Conservation (phyloP, 495 filamentous ascomycete genomes). For the Lophiostoma macrostomum region DNA sequence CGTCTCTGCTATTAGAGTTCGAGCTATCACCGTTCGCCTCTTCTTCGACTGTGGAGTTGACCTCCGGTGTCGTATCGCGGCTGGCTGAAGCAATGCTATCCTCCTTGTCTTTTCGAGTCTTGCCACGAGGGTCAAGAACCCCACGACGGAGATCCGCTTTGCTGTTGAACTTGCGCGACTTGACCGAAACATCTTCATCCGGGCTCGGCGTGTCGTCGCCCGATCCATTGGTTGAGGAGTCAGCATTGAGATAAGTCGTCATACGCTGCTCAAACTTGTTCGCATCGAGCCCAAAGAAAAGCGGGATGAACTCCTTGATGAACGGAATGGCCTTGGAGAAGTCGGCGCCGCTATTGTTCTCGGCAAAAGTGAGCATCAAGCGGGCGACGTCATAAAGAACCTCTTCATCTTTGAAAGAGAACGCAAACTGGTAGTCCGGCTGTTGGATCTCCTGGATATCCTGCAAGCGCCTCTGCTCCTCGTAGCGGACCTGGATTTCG, state of each 20-base stretch:
- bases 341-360: constrained; percentile 67
- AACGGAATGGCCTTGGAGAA: constrained; percentile 74
- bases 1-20: constrained; percentile 35
- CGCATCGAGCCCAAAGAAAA: constrained; percentile 82
- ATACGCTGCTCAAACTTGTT: constrained; percentile 74
- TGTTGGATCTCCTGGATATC: constrained; percentile 56
- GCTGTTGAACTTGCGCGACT: constrained; percentile 61
- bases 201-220: constrained; percentile 58
- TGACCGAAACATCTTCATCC: constrained; percentile 51
- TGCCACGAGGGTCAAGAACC: constrained; percentile 74
- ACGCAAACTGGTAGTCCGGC: constrained; percentile 69
- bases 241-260: constrained; percentile 63
- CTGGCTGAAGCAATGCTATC: constrained; percentile 69
- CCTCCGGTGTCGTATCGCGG: constrained; percentile 82
- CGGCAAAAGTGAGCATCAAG: constrained; percentile 72
- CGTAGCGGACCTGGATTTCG: constrained; percentile 80
- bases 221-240: constrained; percentile 60
- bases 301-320: constrained; percentile 80
- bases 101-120: constrained; percentile 64
- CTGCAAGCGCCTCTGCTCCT: constrained; percentile 71
- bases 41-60: constrained; percentile 65
- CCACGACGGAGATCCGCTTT: constrained; percentile 82
- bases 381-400: constrained; percentile 79
- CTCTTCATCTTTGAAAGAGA: constrained; percentile 68
- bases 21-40: constrained; percentile 46